A percentile compares a stretch with the other conserved stretches of the same genome.
Conservation (phyloP, 306 rosid species). For the Bauhinia variegata region DNA sequence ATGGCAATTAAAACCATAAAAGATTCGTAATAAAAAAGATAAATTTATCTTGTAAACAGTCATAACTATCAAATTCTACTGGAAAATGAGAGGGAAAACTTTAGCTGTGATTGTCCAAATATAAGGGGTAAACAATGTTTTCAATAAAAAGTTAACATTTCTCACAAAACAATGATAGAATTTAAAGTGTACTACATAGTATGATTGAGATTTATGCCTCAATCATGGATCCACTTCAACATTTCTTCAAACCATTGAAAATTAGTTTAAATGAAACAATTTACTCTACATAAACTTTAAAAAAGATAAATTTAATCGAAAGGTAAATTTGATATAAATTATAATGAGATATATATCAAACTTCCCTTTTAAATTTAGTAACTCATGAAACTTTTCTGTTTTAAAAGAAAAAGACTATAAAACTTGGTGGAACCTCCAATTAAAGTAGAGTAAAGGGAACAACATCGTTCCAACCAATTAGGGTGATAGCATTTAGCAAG, state of each 20-base stretch:
- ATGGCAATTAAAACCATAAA: conserved; percentile 10
- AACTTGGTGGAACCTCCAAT: neutral
- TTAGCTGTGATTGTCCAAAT: neutral
- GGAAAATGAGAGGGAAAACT: conserved; percentile 10
- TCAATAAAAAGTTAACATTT: neutral
- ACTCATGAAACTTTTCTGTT: neutral
- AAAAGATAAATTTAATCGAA: neutral
- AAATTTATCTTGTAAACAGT: neutral
- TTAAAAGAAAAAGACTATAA: neutral
- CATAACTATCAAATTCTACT: neutral
- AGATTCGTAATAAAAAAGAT: neutral
- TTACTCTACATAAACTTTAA: neutral
- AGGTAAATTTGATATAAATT: neutral
- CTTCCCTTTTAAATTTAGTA: neutral
- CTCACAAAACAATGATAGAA: neutral
- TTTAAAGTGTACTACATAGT: no score
- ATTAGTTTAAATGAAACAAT: neutral
- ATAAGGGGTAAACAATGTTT: neutral
- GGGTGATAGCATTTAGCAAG: neutral
- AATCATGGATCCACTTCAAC: conserved; percentile 3
- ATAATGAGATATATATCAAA: neutral
- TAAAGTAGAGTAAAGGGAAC: no score
- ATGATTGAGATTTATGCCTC: neutral
- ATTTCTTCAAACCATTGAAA: conserved; percentile 6
- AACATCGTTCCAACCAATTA: no score